These are phyloP conservation scores for Centaurea solstitialis DNA, from an alignment of 129 eudicot species.

Conservation along the genomic window DNA sequence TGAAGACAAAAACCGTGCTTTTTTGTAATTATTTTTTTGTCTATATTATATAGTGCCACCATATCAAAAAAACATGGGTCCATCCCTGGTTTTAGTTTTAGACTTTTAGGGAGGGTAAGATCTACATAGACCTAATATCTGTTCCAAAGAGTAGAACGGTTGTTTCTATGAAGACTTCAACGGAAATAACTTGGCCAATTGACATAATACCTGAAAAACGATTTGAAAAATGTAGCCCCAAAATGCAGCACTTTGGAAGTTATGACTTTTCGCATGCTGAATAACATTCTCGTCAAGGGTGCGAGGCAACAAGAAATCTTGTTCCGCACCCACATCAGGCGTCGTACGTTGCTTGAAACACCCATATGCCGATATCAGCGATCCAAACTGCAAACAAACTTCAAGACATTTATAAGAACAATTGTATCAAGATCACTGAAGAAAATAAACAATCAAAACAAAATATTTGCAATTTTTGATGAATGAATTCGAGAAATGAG, in stretches of 20 bases:
- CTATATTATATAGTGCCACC: no score
- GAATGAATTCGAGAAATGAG: neutral
- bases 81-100: no score
- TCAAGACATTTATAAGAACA: slow-evolving; percentile 19
- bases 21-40: no score
- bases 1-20: no score
- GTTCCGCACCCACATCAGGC: slow-evolving; percentile 27
- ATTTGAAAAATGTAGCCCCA: slow-evolving; percentile 58
- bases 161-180: no score
- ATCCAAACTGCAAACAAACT: slow-evolving; percentile 55
- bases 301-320: slow-evolving; percentile 50
- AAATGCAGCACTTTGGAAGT: slow-evolving; percentile 24
- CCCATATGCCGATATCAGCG: slow-evolving; percentile 62
- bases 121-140: no score
- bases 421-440: slow-evolving; percentile 14
- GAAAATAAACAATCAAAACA: neutral
- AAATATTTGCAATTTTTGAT: neutral
- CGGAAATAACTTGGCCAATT: neutral
- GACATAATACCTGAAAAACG: slow-evolving; percentile 55
- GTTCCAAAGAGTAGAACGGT: no score
- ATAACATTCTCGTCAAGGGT: slow-evolving; percentile 17
- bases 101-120: no score
- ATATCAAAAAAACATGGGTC: no score
- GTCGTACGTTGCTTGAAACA: slow-evolving; percentile 42
- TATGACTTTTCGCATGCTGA: slow-evolving; percentile 20